phyloP scores from a whole-genome alignment of 192 early-diverging fungal genomes.

The Haplosporangium gracile region DNA sequence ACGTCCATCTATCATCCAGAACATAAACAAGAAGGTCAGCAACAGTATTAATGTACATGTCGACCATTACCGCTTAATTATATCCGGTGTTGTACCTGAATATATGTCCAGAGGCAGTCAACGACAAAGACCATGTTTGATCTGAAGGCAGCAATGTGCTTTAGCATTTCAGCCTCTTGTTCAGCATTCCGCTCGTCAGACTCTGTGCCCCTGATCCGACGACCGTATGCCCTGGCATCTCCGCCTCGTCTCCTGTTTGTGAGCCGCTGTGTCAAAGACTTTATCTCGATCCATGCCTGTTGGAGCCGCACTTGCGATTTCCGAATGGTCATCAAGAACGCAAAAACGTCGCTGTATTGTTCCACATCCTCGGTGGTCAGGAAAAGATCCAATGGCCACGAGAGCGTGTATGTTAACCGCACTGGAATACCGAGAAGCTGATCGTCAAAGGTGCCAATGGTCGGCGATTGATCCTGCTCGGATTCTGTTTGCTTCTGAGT shows the following conservation, averaged over 20 bases:
- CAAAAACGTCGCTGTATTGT: conserved; percentile 72
- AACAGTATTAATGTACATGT: no score
- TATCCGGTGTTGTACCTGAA: conserved; percentile 66
- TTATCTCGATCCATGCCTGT: conserved; percentile 56
- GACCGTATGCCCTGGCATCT: conserved; percentile 14
- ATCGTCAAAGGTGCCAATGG: conserved; percentile 56
- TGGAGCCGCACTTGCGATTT: conserved; percentile 68
- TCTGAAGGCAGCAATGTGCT: conserved; percentile 66
- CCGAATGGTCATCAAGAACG: conserved; percentile 72
- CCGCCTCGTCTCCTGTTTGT: conserved; percentile 23
- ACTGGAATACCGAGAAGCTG: conserved; percentile 67
- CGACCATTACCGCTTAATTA: no score
- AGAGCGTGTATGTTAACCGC: conserved; percentile 66
- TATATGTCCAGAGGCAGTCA: conserved; percentile 77
- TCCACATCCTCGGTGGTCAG: conserved; percentile 69
- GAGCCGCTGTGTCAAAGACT: conserved; percentile 54
- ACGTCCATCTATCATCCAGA: conserved; percentile 53
- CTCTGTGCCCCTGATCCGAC: background rate
- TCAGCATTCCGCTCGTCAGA: conserved; percentile 20
- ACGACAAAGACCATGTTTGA: conserved; percentile 77
- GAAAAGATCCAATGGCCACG: conserved; percentile 81
- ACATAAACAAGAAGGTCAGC: background rate
- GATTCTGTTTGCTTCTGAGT: background rate
- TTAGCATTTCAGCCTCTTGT: conserved; percentile 42
- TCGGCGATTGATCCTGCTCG: background rate